Evolutionary conservation across 2,329 filamentous ascomycete species (phyloP), one percentile per base, ranked within the genome.

Genomic region (Fusarium nematophilum): DNA sequence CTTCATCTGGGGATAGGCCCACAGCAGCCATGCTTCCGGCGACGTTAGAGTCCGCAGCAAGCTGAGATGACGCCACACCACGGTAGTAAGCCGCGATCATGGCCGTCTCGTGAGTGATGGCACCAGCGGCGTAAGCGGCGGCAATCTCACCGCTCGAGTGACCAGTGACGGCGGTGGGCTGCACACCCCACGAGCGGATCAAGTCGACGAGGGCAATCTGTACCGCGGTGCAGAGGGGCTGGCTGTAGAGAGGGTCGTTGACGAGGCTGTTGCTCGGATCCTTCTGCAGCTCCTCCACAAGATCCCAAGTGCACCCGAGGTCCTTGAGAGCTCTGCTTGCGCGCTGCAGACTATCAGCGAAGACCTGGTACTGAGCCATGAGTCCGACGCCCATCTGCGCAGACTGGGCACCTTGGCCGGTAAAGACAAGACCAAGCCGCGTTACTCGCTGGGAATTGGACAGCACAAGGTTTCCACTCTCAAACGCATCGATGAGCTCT

Each of bases 181-280:
- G 39, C 8, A 75, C 47, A 7, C 62, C 65, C 57, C 70, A 73
- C 17, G 59, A 51, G 21, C 52, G 48, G 15, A 76, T 61, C 2
- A 80, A 63, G 14, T 77, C 70, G 1, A 78, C 67, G 1, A 81
- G 54, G 3, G 65, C 75, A 5, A 81, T 62, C 56, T 81, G 79
- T 0, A 82, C 25, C 0, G 76, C 76, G 0, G 78, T 79, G 43
- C 73, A 79, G 0, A 77, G 37, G 1, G 79, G 72, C 50, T 81
- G 79, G 21, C 67, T 69, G 25, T 69, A 45, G 8, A 68, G 62
- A 4, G 71, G 57, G n/a, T 69, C 67, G 57, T 81, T 78, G 18
- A 72, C 46, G 6, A 39, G 56, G 21, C 10, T 5, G n/a, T 17
- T 18, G 25, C 13, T 30, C 9, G 27, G 5, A 21, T 21, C 21